Evolutionary conservation across 169 alveolate genomes (phyloP).

Genomic region (Plasmodium vinckei): DNA sequence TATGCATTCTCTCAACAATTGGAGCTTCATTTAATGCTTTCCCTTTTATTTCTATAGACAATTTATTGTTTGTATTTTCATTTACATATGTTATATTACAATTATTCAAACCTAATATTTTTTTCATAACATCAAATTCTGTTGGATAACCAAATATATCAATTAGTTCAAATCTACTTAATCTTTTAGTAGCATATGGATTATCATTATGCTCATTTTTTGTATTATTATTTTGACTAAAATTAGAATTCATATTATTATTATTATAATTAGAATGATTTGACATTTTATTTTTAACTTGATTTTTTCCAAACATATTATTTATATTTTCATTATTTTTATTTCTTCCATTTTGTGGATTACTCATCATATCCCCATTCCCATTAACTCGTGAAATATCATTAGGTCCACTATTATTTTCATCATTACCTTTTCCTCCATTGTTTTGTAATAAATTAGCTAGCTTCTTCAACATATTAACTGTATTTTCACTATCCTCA

Average conservation of each 20-base stretch:
- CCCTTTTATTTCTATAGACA: conserved; percentile 86
- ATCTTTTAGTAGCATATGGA: conserved; percentile 59
- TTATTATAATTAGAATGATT: conserved; percentile 35
- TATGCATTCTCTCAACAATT: conserved; percentile 85
- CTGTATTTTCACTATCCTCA: conserved; percentile 29
- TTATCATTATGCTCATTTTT: conserved; percentile 37
- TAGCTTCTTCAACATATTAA: conserved; percentile 50
- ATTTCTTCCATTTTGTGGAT: neutral
- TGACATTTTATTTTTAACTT: conserved; percentile 19
- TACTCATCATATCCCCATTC: neutral
- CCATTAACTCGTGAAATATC: neutral
- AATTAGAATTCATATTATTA: neutral
- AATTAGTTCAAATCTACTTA: conserved; percentile 86
- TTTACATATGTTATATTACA: conserved; percentile 84
- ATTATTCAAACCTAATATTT: conserved; percentile 85
- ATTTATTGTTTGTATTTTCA: conserved; percentile 82
- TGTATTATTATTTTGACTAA: neutral
- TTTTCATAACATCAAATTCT: conserved; percentile 85
- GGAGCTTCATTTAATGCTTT: conserved; percentile 88
- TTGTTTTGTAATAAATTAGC: conserved; percentile 36
- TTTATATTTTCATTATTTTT: conserved; percentile 9
- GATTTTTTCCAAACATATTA: conserved; percentile 12
- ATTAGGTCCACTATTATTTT: neutral
- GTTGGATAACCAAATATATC: conserved; percentile 88
- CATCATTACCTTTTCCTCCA: neutral